Evolutionary conservation across 2,329 filamentous ascomycete species (phyloP), one percentile per base, ranked within the genome.

Genomic region (Fusarium temperatum): DNA sequence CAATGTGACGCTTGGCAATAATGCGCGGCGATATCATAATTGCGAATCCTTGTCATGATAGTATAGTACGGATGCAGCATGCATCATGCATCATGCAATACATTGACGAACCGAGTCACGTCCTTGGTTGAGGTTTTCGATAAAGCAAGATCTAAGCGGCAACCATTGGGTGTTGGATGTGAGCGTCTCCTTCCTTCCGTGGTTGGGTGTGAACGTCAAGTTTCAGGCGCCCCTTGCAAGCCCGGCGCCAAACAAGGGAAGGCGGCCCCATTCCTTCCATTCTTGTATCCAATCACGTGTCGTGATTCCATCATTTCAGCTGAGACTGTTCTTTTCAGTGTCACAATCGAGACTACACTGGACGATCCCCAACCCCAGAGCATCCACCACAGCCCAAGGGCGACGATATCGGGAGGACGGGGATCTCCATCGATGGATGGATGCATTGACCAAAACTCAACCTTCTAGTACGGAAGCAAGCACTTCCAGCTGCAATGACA

Each of bases 191-290:
- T 41, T 28, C 24, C 24, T 41, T 28, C 51, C 35, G 24, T 55
- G 51, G 51, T 41, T 55, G 51, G 51, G 51, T 38, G 45, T 38
- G 53, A 47, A 55, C 61, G 65, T 63, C 65, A 68, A 72, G 71
- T 68, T 51, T 74, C 70, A 66, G 67, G 67, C 66, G 62, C 67
- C 57, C 74, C 74, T 75, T 68, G 32, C 66, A 73, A 74, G 62
- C 64, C 65, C 57, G 32, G n/a, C 24, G 17, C 68, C 61, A 38
- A 61, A 76, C 50, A 36, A 26, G 65, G 75, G 39, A 78, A 74
- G 57, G 75, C 38, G 55, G 20, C 38, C 64, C 72, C 73, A 42
- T 63, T 55, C 64, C 54, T 64, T 35, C 42, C 54, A 45, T 15
- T 12, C 20, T 12, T 14, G 13, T 6, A n/a, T 15, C 75, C 75